Conservation (phyloP, 768 basidiomycete genomes). For the Leccinum obscurum region DNA sequence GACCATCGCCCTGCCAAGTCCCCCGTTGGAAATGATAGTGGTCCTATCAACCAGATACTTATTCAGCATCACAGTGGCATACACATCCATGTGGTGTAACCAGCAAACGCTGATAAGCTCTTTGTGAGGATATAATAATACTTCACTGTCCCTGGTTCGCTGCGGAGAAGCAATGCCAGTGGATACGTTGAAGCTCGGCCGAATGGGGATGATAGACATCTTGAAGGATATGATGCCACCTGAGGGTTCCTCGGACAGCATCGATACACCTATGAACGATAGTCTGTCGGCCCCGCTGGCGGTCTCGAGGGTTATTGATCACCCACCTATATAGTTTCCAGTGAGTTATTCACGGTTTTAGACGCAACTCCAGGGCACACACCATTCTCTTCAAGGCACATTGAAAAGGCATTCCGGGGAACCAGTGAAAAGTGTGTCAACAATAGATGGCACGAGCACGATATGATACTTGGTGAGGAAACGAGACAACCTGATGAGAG, state of each 20-base stretch:
- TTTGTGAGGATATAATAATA: no score
- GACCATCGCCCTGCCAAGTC: conserved; percentile 31
- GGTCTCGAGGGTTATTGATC: conserved; percentile 17
- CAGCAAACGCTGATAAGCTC: no score
- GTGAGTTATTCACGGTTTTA: conserved; percentile 15
- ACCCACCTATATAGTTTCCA: not conserved
- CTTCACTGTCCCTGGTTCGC: no score
- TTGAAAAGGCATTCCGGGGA: conserved; percentile 25
- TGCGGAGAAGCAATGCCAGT: not conserved
- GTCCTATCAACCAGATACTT: conserved; percentile 30
- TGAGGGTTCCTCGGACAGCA: conserved; percentile 30
- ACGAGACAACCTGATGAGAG: conserved; percentile 3
- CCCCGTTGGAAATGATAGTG: not conserved
- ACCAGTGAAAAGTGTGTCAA: conserved; percentile 26
- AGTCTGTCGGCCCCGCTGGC: conserved; percentile 28
- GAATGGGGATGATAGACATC: not conserved
- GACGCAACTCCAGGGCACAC: conserved; percentile 13
- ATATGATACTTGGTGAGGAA: conserved; percentile 9
- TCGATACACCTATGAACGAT: conserved; percentile 27
- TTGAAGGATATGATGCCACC: conserved; percentile 24
- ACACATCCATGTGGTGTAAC: conserved; percentile 9
- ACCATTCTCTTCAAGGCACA: no score
- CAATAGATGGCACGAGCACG: conserved; percentile 17
- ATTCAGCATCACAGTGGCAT: conserved; percentile 27
- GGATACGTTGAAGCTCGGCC: not conserved